These are phyloP conservation scores for Dimargaris xerosporica DNA, from an alignment of 192 early-diverging fungal genomes.

Conservation along the genomic window DNA sequence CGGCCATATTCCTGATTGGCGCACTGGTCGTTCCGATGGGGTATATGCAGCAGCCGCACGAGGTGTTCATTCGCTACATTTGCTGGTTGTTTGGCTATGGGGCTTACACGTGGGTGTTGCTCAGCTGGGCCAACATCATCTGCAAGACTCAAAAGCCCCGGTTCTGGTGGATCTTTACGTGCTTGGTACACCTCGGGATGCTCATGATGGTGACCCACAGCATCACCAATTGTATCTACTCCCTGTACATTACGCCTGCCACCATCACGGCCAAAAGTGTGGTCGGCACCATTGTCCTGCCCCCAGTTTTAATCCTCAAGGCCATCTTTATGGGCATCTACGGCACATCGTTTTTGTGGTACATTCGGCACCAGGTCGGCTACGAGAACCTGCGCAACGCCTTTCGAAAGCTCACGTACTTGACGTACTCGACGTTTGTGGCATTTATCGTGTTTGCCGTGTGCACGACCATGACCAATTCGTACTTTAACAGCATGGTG, in stretches of 20 bases:
- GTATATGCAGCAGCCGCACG: background rate
- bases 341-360: background rate
- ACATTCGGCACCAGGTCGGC: background rate
- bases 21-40: background rate
- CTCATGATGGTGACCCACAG: background rate
- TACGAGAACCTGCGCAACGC: background rate
- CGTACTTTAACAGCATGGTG: background rate
- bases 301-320: background rate
- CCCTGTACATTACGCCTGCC: background rate
- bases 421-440: background rate
- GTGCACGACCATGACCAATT: background rate
- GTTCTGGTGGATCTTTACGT: background rate
- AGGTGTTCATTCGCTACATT: background rate
- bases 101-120: background rate
- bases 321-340: background rate
- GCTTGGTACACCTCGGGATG: background rate
- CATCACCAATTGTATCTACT: background rate
- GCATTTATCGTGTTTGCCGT: background rate
- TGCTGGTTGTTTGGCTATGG: background rate
- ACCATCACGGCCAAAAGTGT: background rate
- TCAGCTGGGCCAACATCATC: conserved; percentile 5
- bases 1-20: background rate
- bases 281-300: background rate
- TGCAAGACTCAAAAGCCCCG: background rate
- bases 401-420: background rate